phyloP scores from a whole-genome alignment of 805 yeast genomes.

The Lachancea nothofagi region DNA sequence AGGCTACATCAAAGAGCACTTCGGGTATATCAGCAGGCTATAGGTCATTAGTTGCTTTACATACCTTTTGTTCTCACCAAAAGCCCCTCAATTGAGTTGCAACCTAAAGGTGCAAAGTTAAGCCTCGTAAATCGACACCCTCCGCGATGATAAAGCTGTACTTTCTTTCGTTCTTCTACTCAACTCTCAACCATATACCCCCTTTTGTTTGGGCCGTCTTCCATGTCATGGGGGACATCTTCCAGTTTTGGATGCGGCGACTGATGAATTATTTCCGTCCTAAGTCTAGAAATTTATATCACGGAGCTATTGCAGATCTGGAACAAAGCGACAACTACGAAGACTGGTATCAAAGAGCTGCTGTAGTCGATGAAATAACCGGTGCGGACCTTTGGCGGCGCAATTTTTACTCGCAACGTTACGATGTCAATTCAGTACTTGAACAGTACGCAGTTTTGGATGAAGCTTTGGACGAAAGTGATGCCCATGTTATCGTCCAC shows the following conservation, averaged over 20 bases:
- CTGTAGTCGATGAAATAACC: constrained; percentile 43
- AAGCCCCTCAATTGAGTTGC: no score
- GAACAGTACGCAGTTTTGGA: constrained; percentile 61
- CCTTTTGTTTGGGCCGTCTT: constrained; percentile 38
- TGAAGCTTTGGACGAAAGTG: constrained; percentile 51
- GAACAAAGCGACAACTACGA: constrained; percentile 51
- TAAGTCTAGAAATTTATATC: constrained; percentile 26
- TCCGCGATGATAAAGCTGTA: constrained; percentile 15
- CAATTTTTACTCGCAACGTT: constrained; percentile 72
- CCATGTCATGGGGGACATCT: constrained; percentile 39
- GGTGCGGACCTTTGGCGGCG: constrained; percentile 69
- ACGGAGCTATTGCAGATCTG: constrained; percentile 44
- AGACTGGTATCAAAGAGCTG: constrained; percentile 63
- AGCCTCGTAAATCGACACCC: neutral
- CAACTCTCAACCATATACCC: constrained; percentile 37
- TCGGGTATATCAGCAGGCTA: no score
- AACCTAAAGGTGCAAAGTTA: no score
- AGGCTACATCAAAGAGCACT: no score
- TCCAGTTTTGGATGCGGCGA: constrained; percentile 37
- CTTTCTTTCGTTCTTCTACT: constrained; percentile 24
- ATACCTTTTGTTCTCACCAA: no score
- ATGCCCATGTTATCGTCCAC: constrained; percentile 54
- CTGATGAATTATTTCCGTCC: constrained; percentile 27
- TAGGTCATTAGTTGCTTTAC: no score
- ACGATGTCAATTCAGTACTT: constrained; percentile 77